Evolutionary conservation across 495 filamentous ascomycete species (phyloP), one percentile per base, ranked within the genome.

Genomic region (Cercophora newfieldiana): DNA sequence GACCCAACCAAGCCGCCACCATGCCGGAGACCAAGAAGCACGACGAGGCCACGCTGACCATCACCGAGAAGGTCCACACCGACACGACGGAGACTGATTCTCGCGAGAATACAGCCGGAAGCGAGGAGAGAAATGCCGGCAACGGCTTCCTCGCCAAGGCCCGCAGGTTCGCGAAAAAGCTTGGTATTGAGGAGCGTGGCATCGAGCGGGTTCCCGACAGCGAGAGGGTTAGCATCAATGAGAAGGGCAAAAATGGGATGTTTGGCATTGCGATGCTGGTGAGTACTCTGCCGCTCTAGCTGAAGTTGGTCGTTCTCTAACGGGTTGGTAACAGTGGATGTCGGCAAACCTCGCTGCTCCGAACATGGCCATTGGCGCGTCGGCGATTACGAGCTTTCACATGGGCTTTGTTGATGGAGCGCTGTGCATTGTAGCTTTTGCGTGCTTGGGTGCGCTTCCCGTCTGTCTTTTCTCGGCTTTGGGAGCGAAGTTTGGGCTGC

Each of bases 341-440:
- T 89, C 91, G 0, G 89, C 90, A 66, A 94, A 94, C 77, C 90
- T 94, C 88, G 89, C 92, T 59, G 88, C 93, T 54, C 89, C 88
- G 44, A 89, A 90, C 16, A 94, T 96, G 70, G 91, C 91, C 31
- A 88, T 96, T 65, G 92, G 91, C 61, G 88, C 89, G 2, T 81
- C 94, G 5, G 88, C 82, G n/a, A 79, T 87, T 37, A 83, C 86
- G 0, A 75, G 89, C 54, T 94, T 91, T 76, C 65, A 76, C 24
- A 82, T 94, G 14, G 89, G 90, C 22, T 94, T 92, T 68, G 81
- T 91, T 51, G 91, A 94, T 69, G 86, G 87, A n/a, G 87, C 91
- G 44, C 80, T 96, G 69, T n/a, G 61, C n/a, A 88, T 90, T 65
- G 70, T 93, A 55, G 92, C 93, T 78, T 86, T 94, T 80, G 94